Percentiles rank a stretch among this genome's conserved stretches.
Evolutionary conservation across 2,329 filamentous ascomycete genomes (phyloP).

Genomic region (Calcarisporium arbuscula): DNA sequence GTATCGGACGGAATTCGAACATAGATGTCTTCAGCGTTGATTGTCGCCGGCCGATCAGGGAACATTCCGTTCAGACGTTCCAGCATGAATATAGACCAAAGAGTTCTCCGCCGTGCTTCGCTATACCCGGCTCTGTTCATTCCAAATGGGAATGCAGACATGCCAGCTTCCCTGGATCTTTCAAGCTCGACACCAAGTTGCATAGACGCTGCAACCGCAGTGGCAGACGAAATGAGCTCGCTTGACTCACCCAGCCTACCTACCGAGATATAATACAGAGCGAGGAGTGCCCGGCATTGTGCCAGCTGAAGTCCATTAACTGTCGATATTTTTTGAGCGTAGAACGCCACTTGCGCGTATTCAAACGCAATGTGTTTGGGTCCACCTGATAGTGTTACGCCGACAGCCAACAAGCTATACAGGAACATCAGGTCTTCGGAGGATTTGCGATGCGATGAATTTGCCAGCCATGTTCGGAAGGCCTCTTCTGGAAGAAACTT

Average conservation of each 20-base stretch:
- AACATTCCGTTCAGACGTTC: constrained; percentile 60
- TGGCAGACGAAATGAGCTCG: constrained; percentile 57
- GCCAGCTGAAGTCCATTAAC: constrained; percentile 50
- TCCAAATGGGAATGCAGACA: constrained; percentile 45
- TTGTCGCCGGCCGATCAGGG: constrained; percentile 44
- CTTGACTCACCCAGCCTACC: constrained; percentile 54
- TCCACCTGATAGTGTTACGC: constrained; percentile 32
- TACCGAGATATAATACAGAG: constrained; percentile 58
- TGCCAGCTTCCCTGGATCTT: constrained; percentile 32
- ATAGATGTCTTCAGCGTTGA: constrained; percentile 60
- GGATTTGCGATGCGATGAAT: constrained; percentile 27
- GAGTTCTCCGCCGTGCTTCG: constrained; percentile 63
- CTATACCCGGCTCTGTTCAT: constrained; percentile 51
- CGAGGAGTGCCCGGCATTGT: constrained; percentile 60
- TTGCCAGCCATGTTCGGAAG: constrained; percentile 31
- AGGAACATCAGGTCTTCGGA: constrained; percentile 40
- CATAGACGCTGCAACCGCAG: constrained; percentile 52
- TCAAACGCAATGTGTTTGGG: constrained; percentile 29
- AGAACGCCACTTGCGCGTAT: constrained; percentile 47
- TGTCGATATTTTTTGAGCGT: constrained; percentile 35
- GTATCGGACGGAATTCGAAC: constrained; percentile 59
- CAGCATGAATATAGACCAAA: constrained; percentile 66
- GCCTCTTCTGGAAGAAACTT: constrained; percentile 34
- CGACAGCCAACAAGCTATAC: constrained; percentile 36
- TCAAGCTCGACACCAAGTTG: constrained; percentile 58